A percentile compares a stretch with the other conserved stretches of the same genome.
Evolutionary conservation across 2,329 filamentous ascomycete species (phyloP).

Genomic region (Trichoderma semiorbis): DNA sequence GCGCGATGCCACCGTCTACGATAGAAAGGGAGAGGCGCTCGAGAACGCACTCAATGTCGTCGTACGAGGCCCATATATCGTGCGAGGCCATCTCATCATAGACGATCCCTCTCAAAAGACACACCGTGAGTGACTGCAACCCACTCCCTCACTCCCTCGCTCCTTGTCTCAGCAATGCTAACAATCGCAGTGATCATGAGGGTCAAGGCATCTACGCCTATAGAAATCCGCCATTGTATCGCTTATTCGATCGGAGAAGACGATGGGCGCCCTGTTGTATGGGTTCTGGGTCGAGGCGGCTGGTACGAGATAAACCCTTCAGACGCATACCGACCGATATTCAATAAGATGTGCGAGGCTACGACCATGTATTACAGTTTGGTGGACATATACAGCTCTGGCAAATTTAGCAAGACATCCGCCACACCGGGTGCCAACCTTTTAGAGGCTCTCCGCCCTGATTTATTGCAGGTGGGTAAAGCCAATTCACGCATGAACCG

Average conservation of each 20-base stretch:
- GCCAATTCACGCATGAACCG: neutral
- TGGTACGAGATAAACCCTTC: conserved; percentile 67
- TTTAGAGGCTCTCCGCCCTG: conserved; percentile 22
- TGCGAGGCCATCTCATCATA: conserved; percentile 57
- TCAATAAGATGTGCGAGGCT: conserved; percentile 59
- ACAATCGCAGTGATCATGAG: conserved; percentile 33
- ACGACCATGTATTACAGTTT: conserved; percentile 62
- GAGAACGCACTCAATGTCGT: conserved; percentile 61
- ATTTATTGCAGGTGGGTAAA: conserved; percentile 29
- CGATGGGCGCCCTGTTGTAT: conserved; percentile 56
- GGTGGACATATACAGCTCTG: conserved; percentile 50
- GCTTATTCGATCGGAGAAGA: conserved; percentile 53
- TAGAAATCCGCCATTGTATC: conserved; percentile 52
- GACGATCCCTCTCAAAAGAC: conserved; percentile 39
- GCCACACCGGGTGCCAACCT: conserved; percentile 23
- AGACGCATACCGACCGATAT: conserved; percentile 53
- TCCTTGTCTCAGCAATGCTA: conserved; percentile 8
- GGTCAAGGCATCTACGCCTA: conserved; percentile 31
- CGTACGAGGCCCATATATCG: conserved; percentile 55
- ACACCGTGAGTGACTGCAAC: conserved; percentile 33
- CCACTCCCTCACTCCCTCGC: neutral
- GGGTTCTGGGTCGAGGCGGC: conserved; percentile 56
- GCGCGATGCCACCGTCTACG: conserved; percentile 57
- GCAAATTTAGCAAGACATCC: conserved; percentile 29
- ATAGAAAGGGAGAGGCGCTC: conserved; percentile 49